Evolutionary conservation across 352 stramenopile genomes (phyloP), one percentile per base, ranked within the genome.

Genomic region (Phytophthora fragariaefolia): DNA sequence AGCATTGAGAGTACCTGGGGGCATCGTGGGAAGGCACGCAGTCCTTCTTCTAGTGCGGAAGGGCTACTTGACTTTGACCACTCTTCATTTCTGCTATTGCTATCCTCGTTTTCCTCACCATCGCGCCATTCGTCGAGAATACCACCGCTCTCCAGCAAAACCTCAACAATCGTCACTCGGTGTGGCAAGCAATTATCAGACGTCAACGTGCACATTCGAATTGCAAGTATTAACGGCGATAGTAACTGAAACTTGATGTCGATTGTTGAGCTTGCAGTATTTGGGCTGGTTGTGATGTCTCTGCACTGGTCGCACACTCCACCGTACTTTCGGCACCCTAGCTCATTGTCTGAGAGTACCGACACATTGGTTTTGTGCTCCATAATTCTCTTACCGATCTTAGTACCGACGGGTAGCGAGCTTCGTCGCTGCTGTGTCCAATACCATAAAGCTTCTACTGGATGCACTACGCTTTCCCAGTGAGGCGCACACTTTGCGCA

Each of bases 151-250:
- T 32, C 27, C 4, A 84, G 68, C 38, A 82, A 32, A 10, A 79
- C 20, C 20, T 73, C 45, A 15, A 80, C 63, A 46, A 87, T 77
- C 3, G 22, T 28, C 4, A 72, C 10, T 9, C 68, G 66, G 36
- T 34, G 17, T 17, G 49, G 8, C 20, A 43, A 61, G 12, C 5
- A 18, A 27, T 8, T 13, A 42, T 26, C 22, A 1, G 17, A 23
- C 27, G 58, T 58, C 34, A 69, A 26, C 18, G 45, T 43, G 18
- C 76, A 80, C 50, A 59, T 17, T 4, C 71, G 77, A 22, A 88
- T 48, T 9, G 75, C 77, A 15, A 84, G 40, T 10, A 72, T 13
- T 4, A 90, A 61, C 15, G 74, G 64, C 6, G 79, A 59, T 0
- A 67, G 22, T 6, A 66, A 12, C 17, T 50, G 40, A 20, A 1